Base-by-base conservation (phyloP, 345 rosid species). In the Laguncularia racemosa region DNA sequence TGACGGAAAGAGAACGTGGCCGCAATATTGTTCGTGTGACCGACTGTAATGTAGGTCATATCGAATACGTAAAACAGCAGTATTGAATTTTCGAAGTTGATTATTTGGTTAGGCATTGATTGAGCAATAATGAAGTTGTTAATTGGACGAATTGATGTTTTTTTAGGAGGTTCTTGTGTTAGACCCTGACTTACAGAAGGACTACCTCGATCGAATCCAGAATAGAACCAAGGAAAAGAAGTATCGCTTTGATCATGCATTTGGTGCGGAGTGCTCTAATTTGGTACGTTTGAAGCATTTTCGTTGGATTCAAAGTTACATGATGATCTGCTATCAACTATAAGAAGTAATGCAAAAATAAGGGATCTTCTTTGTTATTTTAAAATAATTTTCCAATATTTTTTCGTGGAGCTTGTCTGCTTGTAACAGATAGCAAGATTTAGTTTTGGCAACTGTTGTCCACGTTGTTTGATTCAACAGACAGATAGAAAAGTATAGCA, bases 121-220 rank as follows among this genome's bases (percentile, higher is more conserved):
- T 33, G 40, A 9, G 9, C 40, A 33, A 33, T 33, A 6, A 52
- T 56, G 51, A 12, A 15, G 44, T 46, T 2, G 46, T 43, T 17
- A 33, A 16, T 20, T 44, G 50, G n/a, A 17, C 7, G 55, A 46
- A 28, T 13, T 18, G 38, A 16, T 63, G 49, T 26, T 26, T 0
- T 21, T 68, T 63, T 52, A 91, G 97, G 96, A 88, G 74, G 95
- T 91, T 74, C 49, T 81, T 56, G 85, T 91, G 59, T 63, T 88
- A 56, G 96, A 91, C 64, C 97, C 97, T 48, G 97, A 91, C 66
- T 51, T 88, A 66, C 78, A 88, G 0, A 91, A 91, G 78, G 96
- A 85, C 69, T 91, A 85, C 48, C 93, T 85, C 50, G 96, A 84
- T 51, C 91, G 84, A 40, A 71, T 82, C 57, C 96, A 91, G 55